A percentile compares a stretch with the other conserved stretches of the same genome.
Conservation (phyloP, 345 rosid genomes). For the Rhizophora mangle region DNA sequence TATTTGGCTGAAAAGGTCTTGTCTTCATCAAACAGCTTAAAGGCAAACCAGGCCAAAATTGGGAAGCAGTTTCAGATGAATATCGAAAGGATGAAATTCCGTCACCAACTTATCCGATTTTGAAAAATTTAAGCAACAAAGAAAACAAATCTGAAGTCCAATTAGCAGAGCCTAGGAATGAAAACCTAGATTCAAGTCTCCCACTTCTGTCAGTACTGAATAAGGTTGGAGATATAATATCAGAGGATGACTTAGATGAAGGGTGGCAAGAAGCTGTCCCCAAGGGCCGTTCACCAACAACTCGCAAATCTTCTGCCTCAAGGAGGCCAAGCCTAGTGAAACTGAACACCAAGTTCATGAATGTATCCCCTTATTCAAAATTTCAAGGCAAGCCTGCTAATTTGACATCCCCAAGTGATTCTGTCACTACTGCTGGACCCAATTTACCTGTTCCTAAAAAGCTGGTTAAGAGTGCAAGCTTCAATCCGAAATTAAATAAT, state of each 20-base stretch:
- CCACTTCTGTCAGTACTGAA: conserved; percentile 35
- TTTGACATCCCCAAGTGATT: conserved; percentile 50
- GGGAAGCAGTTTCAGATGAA: conserved; percentile 59
- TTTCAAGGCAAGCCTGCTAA: conserved; percentile 56
- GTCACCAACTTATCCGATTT: conserved; percentile 40
- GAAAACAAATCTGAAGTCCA: conserved; percentile 66
- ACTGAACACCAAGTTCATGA: conserved; percentile 81
- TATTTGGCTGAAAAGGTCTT: conserved; percentile 7
- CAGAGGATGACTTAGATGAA: conserved; percentile 70
- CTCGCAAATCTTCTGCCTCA: conserved; percentile 60
- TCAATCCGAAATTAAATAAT: conserved; percentile 54
- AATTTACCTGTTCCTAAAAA: conserved; percentile 48
- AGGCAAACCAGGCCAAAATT: conserved; percentile 65
- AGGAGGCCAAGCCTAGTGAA: conserved; percentile 82
- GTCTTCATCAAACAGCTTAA: conserved; percentile 52
- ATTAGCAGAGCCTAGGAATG: conserved; percentile 44
- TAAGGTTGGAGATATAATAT: conserved; percentile 32
- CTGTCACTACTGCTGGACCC: conserved; percentile 42
- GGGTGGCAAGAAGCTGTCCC: conserved; percentile 99
- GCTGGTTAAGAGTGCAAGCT: conserved; percentile 66
- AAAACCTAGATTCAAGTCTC: conserved; percentile 45
- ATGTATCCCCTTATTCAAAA: conserved; percentile 61
- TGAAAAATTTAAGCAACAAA: conserved; percentile 69
- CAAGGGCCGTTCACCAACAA: conserved; percentile 69
- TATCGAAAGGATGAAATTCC: conserved; percentile 54